Percentiles rank a stretch among this genome's conserved stretches.
phyloP scores from a whole-genome alignment of 1,284 basidiomycete genomes.

The Ustilago tritici region DNA sequence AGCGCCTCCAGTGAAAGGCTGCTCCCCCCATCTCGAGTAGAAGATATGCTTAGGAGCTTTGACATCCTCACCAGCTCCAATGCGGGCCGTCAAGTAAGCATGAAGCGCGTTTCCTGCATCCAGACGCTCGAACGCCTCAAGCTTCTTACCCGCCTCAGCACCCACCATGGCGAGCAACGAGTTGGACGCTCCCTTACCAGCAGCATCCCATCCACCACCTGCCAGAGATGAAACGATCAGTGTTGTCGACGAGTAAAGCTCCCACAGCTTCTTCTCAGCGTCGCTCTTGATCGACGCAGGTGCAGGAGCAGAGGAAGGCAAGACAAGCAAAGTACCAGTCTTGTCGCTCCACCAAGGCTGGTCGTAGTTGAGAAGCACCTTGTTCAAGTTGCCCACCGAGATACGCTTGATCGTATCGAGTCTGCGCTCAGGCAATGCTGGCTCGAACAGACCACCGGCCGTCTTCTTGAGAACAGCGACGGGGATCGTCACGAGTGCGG shows the following conservation, averaged over 20 bases:
- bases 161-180: constrained; percentile 71
- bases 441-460: constrained; percentile 62
- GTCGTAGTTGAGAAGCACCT: constrained; percentile 70
- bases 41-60: constrained; percentile 47
- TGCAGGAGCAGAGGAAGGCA: constrained; percentile 62
- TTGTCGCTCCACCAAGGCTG: constrained; percentile 72
- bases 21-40: constrained; percentile 71
- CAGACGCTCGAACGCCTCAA: constrained; percentile 62
- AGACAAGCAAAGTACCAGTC: constrained; percentile 70
- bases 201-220: constrained; percentile 3
- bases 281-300: constrained; percentile 22
- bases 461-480: constrained; percentile 69
- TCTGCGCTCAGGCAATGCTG: constrained; percentile 64
- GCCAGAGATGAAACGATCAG: constrained; percentile 70
- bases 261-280: constrained; percentile 34
- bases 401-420: constrained; percentile 65
- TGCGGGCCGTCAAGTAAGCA: constrained; percentile 59
- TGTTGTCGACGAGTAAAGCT: constrained; percentile 57
- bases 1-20: constrained; percentile 72
- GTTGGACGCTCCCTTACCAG: constrained; percentile 59
- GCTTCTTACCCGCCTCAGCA: constrained; percentile 55
- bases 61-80: constrained; percentile 17
- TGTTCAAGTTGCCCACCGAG: constrained; percentile 63
- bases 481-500: constrained; percentile 69
- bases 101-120: constrained; percentile 62